Evolutionary conservation across 257 asterid species (phyloP), one percentile per base, ranked within the genome.

Genomic region (Scutellaria barbata): DNA sequence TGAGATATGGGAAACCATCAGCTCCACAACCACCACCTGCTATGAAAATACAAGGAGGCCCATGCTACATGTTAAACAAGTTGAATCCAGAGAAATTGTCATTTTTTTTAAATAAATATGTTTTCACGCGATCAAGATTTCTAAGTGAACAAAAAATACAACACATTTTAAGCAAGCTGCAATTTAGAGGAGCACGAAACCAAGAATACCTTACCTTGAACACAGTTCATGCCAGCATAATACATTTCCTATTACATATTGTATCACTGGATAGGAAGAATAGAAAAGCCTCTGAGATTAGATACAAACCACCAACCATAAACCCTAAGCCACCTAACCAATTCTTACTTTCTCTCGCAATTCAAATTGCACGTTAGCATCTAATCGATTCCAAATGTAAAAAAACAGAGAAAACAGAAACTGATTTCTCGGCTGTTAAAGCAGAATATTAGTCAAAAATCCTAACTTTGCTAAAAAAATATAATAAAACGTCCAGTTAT

Each of bases 1-100:
- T 77, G 22, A 76, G 57, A 80, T 52, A 69, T 40, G 25, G 71
- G 48, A 71, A 71, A 65, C 70, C 87, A 73, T 80, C 79, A 64
- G 54, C 77, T 40, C 71, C 81, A 40, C 45, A 74, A 20, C 67
- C 70, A 68, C 77, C 84, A 71, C 66, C 84, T 76, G 62, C 52
- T 65, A 62, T 4, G 3, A 35, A 77, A 68, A 51, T 41, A 56
- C 71, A 74, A 43, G 10, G 75, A 57, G 64, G 1, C 10, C 8
- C 52, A 11, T 46, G 46, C 56, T 72, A 68, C 56, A 42, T 52
- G 12, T 59, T 37, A 68, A 62, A 66, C 54, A 50, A 55, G 47
- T 39, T 48, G 12, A 72, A 35, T 45, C 42, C 10, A 74, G 10
- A 58, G 47, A 50, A 59, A 4, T 3, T 50, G 52, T 55, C 12